Evolutionary conservation across 805 yeast genomes (phyloP).

Genomic region (Saturnispora zaruensis): DNA sequence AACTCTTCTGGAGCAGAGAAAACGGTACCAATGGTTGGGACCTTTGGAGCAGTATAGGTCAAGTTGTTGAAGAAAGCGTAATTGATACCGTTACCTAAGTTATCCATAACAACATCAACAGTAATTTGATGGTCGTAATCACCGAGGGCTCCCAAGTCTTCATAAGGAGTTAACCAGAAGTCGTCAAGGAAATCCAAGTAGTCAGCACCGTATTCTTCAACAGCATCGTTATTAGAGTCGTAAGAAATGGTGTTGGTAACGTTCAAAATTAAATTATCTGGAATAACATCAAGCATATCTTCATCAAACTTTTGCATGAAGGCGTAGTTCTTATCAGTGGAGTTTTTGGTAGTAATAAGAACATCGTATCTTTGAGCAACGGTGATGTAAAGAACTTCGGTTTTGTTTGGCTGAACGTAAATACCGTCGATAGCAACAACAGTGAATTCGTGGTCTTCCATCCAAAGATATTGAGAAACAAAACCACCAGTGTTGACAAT

Average conservation of each 20-base stretch:
- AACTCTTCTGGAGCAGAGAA: slow-evolving; percentile 44
- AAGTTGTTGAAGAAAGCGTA: slow-evolving; percentile 95
- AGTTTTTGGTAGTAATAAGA: slow-evolving; percentile 62
- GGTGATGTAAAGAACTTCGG: slow-evolving; percentile 67
- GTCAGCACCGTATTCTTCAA: slow-evolving; percentile 39
- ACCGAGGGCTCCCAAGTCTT: slow-evolving; percentile 44
- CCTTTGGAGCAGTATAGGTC: slow-evolving; percentile 70
- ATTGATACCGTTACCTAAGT: slow-evolving; percentile 77
- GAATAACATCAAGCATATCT: slow-evolving; percentile 71
- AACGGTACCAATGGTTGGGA: slow-evolving; percentile 79
- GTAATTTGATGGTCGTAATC: slow-evolving; percentile 63
- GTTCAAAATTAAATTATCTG: slow-evolving; percentile 57
- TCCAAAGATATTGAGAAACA: slow-evolving; percentile 78
- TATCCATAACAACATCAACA: slow-evolving; percentile 76
- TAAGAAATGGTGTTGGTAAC: slow-evolving; percentile 67
- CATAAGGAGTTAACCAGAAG: slow-evolving; percentile 59
- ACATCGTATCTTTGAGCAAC: slow-evolving; percentile 90
- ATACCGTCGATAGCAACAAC: slow-evolving; percentile 92
- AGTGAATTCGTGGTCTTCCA: slow-evolving; percentile 81
- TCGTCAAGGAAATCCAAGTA: slow-evolving; percentile 62
- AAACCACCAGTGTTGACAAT: slow-evolving; percentile 85
- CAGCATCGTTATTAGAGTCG: slow-evolving; percentile 30
- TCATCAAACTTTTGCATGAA: slow-evolving; percentile 76
- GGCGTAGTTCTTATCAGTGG: slow-evolving; percentile 59
- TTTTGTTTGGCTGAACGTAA: slow-evolving; percentile 64